A percentile compares a stretch with the other conserved stretches of the same genome.
These are phyloP conservation scores for Plasmodium billcollinsi DNA, from an alignment of 169 alveolate species.

Conservation along the genomic window DNA sequence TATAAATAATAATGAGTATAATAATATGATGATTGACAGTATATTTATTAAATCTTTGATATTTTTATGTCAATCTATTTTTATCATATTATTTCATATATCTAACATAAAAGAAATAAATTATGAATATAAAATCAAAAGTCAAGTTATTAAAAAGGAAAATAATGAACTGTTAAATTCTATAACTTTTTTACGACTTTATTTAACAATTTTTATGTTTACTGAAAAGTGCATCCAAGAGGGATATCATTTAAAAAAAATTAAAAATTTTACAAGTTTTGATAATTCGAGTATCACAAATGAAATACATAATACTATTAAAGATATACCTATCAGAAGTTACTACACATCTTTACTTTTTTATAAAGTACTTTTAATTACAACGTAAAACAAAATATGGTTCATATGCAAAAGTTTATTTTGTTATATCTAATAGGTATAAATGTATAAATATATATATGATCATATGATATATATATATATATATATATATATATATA, in stretches of 20 bases:
- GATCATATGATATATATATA: no score
- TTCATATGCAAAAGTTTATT: no score
- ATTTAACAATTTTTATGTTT: conserved; percentile 14
- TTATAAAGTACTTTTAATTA: neutral
- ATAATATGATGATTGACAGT: conserved; percentile 1
- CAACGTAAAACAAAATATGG: no score
- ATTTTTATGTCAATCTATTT: conserved; percentile 5
- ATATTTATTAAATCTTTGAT: conserved; percentile 21
- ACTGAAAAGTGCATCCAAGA: neutral
- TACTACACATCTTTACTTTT: neutral
- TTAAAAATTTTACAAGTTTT: neutral
- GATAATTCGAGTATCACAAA: neutral
- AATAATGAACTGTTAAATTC: neutral
- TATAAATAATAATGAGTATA: neutral
- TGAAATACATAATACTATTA: neutral
- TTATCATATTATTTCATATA: conserved; percentile 23
- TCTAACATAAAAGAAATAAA: neutral
- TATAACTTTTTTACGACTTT: conserved; percentile 1
- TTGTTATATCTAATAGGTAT: no score
- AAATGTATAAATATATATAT: no score
- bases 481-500: no score
- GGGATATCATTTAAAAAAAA: neutral
- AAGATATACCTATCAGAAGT: neutral
- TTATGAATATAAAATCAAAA: neutral
- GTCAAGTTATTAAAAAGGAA: neutral